Evolutionary conservation across 306 rosid species (phyloP), one percentile per base, ranked within the genome.

Genomic region (Quercus rubra): DNA sequence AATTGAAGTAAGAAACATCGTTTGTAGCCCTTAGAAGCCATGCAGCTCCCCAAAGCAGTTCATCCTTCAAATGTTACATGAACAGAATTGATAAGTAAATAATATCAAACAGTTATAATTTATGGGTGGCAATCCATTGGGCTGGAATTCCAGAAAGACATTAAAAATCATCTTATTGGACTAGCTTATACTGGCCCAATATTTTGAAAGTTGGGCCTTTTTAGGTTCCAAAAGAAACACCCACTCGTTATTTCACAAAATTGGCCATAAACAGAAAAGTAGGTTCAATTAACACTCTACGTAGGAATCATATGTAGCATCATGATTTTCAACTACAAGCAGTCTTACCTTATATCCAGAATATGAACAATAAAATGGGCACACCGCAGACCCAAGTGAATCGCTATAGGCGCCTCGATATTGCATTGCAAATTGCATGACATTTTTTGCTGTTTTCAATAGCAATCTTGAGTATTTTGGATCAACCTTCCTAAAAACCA

Each of bases 331-430:
- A 49, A 12, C 15, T 12, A 49, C 54, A 11, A 3, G 54, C 17
- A 49, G 4, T 25, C 6, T 27, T 74, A 92, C 98, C 97, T 92
- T 91, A 66, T 86, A 92, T 51, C 99, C 97, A 49, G 97, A 94
- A 70, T 92, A 94, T 27, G 99, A 94, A 93, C 99, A 94, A 56
- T 94, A 94, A 83, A 94, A 92, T n/a, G 97, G 97, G 64, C 97
- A 94, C 14, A 82, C 99, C 0, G 94, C 92, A 0, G 99, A 86
- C 19, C 95, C 91, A 52, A 95, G 99, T 6, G 99, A 90, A 51
- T 87, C 86, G 63, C 97, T 95, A 10, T 95, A 95, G 9, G 99
- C 38, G 0, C 98, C 99, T 69, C 84, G 83, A 54, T 95, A 83
- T 67, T 83, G 85, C 76, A 87, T 74, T 21, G 98, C 99, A 76